Evolutionary conservation across 371 early-diverging fungal species (phyloP).

Genomic region (Mucor circinelloides): DNA sequence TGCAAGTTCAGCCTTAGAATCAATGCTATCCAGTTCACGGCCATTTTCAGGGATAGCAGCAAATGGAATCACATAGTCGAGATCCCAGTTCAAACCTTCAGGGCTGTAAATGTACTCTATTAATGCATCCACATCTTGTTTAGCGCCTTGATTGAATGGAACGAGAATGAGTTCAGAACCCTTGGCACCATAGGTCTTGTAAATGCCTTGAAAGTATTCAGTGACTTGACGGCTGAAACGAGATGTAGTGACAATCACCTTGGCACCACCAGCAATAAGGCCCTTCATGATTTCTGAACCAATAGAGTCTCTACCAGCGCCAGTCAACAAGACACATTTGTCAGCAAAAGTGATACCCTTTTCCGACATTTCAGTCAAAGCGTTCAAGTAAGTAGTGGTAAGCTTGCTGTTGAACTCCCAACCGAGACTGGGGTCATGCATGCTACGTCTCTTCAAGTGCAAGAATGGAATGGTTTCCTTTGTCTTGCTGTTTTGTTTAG

Average conservation of each 20-base stretch:
- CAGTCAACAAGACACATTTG: conserved; percentile 87
- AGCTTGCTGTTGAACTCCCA: conserved; percentile 78
- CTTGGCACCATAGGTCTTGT: conserved; percentile 85
- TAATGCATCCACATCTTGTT: conserved; percentile 81
- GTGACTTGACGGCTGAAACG: conserved; percentile 83
- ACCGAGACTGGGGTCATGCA: conserved; percentile 53
- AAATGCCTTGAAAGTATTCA: conserved; percentile 88
- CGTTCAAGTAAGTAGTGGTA: conserved; percentile 76
- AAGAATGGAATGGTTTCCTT: conserved; percentile 80
- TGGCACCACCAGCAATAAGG: conserved; percentile 88
- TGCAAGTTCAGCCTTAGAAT: conserved; percentile 88
- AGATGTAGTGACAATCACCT: conserved; percentile 92
- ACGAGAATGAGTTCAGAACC: conserved; percentile 87
- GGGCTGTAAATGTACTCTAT: conserved; percentile 88
- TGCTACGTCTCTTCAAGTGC: conserved; percentile 70
- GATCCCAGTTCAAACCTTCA: conserved; percentile 88
- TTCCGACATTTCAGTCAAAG: conserved; percentile 68
- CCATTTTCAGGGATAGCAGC: conserved; percentile 94
- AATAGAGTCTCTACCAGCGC: conserved; percentile 92
- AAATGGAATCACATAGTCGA: conserved; percentile 95
- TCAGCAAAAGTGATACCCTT: conserved; percentile 84
- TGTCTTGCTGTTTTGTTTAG: conserved; percentile 45
- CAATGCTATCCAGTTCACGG: conserved; percentile 84
- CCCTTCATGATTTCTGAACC: conserved; percentile 90
- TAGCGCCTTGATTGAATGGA: conserved; percentile 96